Evolutionary conservation across 441 rosid species (phyloP).

Genomic region (Gossypium laxum): DNA sequence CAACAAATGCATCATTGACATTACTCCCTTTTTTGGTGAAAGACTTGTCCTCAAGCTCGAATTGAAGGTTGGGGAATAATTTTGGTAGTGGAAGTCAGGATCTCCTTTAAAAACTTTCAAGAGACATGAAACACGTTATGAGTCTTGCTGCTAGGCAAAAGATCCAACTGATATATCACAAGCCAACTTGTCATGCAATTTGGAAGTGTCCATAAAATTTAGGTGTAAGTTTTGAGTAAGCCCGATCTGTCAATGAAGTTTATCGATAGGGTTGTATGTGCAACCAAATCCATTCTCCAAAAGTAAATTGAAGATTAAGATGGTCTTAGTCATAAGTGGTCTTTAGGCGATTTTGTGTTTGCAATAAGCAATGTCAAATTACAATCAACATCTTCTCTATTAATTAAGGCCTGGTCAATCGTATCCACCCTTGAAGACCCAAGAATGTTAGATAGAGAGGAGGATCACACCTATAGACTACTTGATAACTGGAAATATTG

Average conservation of each 20-base stretch:
- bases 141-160: background rate
- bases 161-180: background rate
- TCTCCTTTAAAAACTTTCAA: background rate
- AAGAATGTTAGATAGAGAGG: background rate
- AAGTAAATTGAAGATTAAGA: background rate
- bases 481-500: background rate
- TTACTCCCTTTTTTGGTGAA: background rate
- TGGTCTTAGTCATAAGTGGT: background rate
- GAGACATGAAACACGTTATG: background rate
- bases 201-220: background rate
- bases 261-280: background rate
- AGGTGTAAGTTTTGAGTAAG: background rate
- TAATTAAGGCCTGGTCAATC: background rate
- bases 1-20: background rate
- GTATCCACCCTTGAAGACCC: background rate
- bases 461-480: background rate
- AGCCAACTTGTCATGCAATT: background rate
- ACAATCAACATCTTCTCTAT: background rate
- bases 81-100: background rate
- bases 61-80: background rate
- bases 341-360: background rate
- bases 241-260: background rate
- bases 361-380: background rate
- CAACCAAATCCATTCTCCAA: background rate
- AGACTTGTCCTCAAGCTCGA: background rate